A percentile compares a stretch with the other conserved stretches of the same genome.
phyloP scores from a whole-genome alignment of 2,329 filamentous ascomycete genomes.

The Microdochium trichocladiopsis region DNA sequence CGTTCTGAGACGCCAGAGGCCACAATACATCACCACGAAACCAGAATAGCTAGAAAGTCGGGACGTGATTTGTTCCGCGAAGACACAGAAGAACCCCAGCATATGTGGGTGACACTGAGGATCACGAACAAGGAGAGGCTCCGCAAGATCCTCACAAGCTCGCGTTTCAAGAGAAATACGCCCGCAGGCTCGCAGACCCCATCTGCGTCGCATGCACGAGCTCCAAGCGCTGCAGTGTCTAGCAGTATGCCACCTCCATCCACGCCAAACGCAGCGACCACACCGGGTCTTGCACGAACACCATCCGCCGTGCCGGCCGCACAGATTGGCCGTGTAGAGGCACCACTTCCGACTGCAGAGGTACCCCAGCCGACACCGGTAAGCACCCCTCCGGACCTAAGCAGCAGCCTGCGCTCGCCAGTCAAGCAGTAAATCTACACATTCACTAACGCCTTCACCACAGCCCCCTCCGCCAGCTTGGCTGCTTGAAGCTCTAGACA shows the following conservation, averaged over 20 bases:
- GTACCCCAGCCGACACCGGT: slow-evolving; percentile 52
- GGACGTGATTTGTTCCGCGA: slow-evolving; percentile 62
- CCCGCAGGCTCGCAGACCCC: slow-evolving; percentile 35
- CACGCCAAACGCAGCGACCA: slow-evolving; percentile 18
- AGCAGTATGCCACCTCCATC: slow-evolving; percentile 24
- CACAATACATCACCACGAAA: slow-evolving; percentile 63
- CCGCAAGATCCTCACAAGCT: slow-evolving; percentile 54
- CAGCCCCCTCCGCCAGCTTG: slow-evolving; percentile 83
- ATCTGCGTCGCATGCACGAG: slow-evolving; percentile 38
- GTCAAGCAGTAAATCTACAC: slow-evolving; percentile 22
- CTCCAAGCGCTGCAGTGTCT: slow-evolving; percentile 32
- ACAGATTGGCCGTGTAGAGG: slow-evolving; percentile 62
- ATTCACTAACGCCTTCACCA: slow-evolving; percentile 18
- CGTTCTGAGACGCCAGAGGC: slow-evolving; percentile 88
- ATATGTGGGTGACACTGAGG: slow-evolving; percentile 67
- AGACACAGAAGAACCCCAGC: slow-evolving; percentile 69
- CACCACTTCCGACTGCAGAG: slow-evolving; percentile 52
- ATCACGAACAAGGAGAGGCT: slow-evolving; percentile 63
- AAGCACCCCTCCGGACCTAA: slow-evolving; percentile 31
- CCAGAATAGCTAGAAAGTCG: slow-evolving; percentile 56
- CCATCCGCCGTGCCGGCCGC: slow-evolving; percentile 31
- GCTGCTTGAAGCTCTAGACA: slow-evolving; percentile 68
- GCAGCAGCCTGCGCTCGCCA: slow-evolving; percentile 8
- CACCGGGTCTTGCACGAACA: slow-evolving; percentile 10
- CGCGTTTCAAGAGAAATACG: slow-evolving; percentile 31